Evolutionary conservation across 768 basidiomycete genomes (phyloP).

Genomic region (Mycena olivaceomarginata): DNA sequence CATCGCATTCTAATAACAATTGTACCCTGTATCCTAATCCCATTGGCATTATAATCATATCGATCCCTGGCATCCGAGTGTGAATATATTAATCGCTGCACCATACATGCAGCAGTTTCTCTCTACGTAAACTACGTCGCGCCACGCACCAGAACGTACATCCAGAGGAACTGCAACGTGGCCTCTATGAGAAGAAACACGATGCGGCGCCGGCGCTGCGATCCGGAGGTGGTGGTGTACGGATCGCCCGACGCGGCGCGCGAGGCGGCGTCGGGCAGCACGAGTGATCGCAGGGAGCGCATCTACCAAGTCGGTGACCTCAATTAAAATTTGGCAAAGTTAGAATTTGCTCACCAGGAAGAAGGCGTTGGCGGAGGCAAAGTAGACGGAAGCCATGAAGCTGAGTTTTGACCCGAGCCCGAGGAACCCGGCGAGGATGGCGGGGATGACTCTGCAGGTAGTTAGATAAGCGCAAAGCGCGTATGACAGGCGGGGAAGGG

Average conservation of each 20-base stretch:
- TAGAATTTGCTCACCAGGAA: conserved; percentile 80
- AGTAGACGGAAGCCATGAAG: conserved; percentile 86
- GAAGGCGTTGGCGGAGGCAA: conserved; percentile 93
- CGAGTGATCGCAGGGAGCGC: conserved; percentile 93
- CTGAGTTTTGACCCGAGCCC: conserved; percentile 78
- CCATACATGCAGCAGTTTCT: conserved; percentile 4
- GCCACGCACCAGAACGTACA: conserved; percentile 86
- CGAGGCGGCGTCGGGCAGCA: conserved; percentile 86
- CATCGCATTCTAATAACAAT: conserved; percentile 24
- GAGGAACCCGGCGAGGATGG: conserved; percentile 84
- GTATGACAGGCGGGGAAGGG: not conserved
- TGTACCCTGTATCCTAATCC: not conserved
- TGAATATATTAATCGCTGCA: conserved; percentile 8
- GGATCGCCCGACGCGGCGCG: conserved; percentile 61
- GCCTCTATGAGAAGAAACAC: conserved; percentile 94
- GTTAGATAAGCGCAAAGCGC: not conserved
- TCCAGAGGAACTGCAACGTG: conserved; percentile 88
- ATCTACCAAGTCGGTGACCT: conserved; percentile 70
- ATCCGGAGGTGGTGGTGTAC: conserved; percentile 77
- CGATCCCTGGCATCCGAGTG: not conserved
- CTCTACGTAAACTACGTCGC: not conserved
- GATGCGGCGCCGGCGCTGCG: conserved; percentile 89
- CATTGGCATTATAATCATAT: no score
- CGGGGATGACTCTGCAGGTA: conserved; percentile 84
- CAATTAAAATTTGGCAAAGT: not conserved